Percentiles rank a stretch among this genome's conserved stretches.
Conservation (phyloP, 2,329 filamentous ascomycete genomes). For the Aspergillus sp. region DNA sequence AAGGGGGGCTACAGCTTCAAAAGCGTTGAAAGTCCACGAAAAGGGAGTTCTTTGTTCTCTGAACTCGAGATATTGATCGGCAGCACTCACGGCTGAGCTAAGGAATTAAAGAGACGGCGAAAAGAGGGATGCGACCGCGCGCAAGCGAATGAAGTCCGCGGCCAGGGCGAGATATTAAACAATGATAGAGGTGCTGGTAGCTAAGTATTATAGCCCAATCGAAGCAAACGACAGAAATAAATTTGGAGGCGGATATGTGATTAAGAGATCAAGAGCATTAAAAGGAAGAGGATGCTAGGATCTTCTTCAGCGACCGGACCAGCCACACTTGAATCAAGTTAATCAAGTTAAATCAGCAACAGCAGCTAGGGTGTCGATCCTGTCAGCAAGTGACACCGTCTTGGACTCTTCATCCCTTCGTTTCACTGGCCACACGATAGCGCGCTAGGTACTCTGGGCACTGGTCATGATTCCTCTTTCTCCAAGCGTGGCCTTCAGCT, state of each 20-base stretch:
- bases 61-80: not conserved
- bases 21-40: not conserved
- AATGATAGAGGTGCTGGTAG: not conserved
- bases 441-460: not conserved
- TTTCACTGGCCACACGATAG: not conserved
- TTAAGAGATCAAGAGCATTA: not conserved
- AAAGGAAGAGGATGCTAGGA: constrained; percentile 1
- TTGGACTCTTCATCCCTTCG: not conserved
- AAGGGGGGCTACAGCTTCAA: not conserved
- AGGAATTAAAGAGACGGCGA: not conserved
- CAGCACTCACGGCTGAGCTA: not conserved
- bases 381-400: not conserved
- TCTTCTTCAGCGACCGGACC: constrained; percentile 4
- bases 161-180: not conserved
- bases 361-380: constrained; percentile 3
- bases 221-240: not conserved
- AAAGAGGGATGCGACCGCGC: constrained; percentile 1
- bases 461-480: not conserved
- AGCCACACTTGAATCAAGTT: not conserved
- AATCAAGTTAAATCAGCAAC: not conserved
- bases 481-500: not conserved
- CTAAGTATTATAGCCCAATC: not conserved
- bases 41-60: not conserved
- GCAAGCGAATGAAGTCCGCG: not conserved
- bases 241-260: not conserved